phyloP scores from a whole-genome alignment of 805 yeast genomes.

The Torulaspora franciscae region DNA sequence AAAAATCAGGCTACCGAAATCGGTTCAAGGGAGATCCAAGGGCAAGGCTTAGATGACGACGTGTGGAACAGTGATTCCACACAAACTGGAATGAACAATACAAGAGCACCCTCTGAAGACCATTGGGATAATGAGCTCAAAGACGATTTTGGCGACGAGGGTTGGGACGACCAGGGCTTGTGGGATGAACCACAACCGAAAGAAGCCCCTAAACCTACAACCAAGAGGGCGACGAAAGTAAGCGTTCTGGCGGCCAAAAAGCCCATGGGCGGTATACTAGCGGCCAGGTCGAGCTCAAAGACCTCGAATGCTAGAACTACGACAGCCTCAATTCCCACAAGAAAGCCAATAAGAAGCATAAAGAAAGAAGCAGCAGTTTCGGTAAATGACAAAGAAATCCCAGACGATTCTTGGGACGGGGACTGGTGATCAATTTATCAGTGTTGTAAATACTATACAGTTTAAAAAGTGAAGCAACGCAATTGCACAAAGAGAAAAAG shows the following conservation, averaged over 20 bases:
- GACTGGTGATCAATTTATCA: conserved; percentile 18
- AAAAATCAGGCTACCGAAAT: background rate
- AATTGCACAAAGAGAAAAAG: conserved; percentile 24
- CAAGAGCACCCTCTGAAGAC: conserved; percentile 15
- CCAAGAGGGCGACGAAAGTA: background rate
- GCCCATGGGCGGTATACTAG: conserved; percentile 6
- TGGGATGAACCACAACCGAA: conserved; percentile 12
- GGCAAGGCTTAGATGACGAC: conserved; percentile 29
- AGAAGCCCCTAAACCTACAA: conserved; percentile 1
- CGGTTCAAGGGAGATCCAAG: conserved; percentile 2
- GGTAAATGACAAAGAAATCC: conserved; percentile 7
- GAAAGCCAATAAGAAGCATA: background rate
- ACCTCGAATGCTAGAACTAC: conserved; percentile 1
- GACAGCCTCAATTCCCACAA: conserved; percentile 1
- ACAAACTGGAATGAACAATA: background rate
- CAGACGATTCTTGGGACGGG: conserved; percentile 28
- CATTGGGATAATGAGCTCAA: conserved; percentile 25
- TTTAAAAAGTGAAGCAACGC: conserved; percentile 8
- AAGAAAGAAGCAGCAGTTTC: background rate
- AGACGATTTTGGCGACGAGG: conserved; percentile 11
- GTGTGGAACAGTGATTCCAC: conserved; percentile 27
- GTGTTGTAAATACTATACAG: conserved; percentile 3
- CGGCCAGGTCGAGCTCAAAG: conserved; percentile 8
- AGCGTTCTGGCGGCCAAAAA: conserved; percentile 4
- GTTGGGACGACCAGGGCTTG: conserved; percentile 12